These are phyloP conservation scores for Clitopilus passeckerianus DNA, from an alignment of 768 basidiomycete genomes.

Conservation along the genomic window DNA sequence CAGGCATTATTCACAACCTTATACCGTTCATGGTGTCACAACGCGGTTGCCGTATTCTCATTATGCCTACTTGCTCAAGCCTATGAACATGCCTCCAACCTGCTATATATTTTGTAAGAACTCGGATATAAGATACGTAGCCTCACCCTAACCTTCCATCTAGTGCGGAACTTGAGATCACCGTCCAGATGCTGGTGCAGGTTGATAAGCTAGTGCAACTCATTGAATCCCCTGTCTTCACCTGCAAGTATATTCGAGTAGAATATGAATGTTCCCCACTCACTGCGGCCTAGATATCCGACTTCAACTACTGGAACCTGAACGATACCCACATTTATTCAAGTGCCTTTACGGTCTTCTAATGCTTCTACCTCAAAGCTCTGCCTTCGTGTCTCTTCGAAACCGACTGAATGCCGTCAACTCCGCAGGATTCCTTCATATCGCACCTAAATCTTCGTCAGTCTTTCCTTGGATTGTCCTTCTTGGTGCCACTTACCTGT, in stretches of 20 bases:
- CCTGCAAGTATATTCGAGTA: conserved; percentile 51
- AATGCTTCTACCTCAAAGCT: conserved; percentile 96
- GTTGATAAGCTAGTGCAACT: conserved; percentile 97
- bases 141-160: not conserved
- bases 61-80: conserved; percentile 96
- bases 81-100: conserved; percentile 96
- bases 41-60: conserved; percentile 94
- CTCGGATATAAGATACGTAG: not conserved
- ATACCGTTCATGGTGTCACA: conserved; percentile 98
- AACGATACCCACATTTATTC: conserved; percentile 93
- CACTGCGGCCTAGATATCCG: conserved; percentile 55
- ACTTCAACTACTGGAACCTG: conserved; percentile 93
- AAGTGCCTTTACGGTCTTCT: conserved; percentile 96
- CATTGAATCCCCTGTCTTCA: conserved; percentile 98
- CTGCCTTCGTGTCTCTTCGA: conserved; percentile 90
- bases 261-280: not conserved
- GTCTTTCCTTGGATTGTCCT: conserved; percentile 14
- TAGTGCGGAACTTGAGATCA: conserved; percentile 96
- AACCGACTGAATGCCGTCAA: conserved; percentile 95
- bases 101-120: conserved; percentile 87
- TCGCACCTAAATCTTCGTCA: conserved; percentile 75
- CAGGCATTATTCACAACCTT: conserved; percentile 92
- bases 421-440: conserved; percentile 89
- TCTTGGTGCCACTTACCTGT: not conserved
- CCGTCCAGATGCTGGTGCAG: conserved; percentile 90